Evolutionary conservation across 2,329 filamentous ascomycete genomes (phyloP).

Genomic region (Phoma herbarum): DNA sequence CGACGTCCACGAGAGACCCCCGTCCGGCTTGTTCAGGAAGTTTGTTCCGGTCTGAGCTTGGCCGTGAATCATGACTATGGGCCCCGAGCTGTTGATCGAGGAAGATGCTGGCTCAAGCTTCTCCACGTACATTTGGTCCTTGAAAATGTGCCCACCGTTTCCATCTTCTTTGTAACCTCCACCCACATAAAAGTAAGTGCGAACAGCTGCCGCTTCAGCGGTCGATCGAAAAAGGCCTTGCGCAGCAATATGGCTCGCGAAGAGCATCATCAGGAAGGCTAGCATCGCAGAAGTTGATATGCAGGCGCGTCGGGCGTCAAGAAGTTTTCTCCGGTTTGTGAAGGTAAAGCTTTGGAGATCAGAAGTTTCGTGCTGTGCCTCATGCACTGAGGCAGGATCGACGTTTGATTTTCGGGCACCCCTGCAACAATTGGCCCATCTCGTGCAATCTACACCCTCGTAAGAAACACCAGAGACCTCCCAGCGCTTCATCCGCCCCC

Average conservation of each 20-base stretch:
- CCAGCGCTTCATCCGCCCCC: no score
- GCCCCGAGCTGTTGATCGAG: not conserved
- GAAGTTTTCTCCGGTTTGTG: no score
- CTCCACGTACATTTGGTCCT: not conserved
- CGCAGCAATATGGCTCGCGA: not conserved
- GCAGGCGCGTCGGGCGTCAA: no score
- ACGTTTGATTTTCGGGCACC: no score
- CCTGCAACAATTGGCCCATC: no score
- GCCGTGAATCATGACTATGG: not conserved
- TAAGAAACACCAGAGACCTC: no score
- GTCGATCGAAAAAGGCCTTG: not conserved
- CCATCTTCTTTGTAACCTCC: not conserved
- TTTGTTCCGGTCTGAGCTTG: not conserved
- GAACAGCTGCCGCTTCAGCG: not conserved
- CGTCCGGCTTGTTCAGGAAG: not conserved
- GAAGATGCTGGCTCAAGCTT: not conserved
- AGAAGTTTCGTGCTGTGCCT: no score
- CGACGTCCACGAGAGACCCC: not conserved
- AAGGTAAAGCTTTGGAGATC: no score
- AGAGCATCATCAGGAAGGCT: not conserved
- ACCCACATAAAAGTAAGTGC: not conserved
- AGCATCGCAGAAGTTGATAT: not conserved
- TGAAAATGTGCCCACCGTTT: not conserved
- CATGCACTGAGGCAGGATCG: no score
- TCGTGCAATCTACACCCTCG: no score